Percentiles rank a stretch among this genome's conserved stretches.
phyloP scores from a whole-genome alignment of 2,329 filamentous ascomycete genomes.

The Chrysoporthe puriensis region DNA sequence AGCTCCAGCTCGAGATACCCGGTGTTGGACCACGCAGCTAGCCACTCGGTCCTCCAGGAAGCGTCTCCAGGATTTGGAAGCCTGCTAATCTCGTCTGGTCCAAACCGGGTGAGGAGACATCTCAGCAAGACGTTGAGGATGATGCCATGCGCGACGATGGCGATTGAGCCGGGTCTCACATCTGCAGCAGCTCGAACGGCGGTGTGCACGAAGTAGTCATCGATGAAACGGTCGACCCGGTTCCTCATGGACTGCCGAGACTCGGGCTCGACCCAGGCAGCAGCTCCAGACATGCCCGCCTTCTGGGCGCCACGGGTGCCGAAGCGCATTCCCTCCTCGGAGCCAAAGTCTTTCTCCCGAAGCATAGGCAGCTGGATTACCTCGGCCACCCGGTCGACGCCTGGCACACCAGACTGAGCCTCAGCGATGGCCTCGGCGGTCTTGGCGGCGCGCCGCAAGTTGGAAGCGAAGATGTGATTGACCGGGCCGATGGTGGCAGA shows the following conservation, averaged over 20 bases:
- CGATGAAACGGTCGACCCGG: slow-evolving; percentile 69
- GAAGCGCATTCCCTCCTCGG: slow-evolving; percentile 68
- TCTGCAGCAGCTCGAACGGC: slow-evolving; percentile 22
- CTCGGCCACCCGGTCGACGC: neutral
- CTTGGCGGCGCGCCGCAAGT: slow-evolving; percentile 72
- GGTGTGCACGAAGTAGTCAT: slow-evolving; percentile 55
- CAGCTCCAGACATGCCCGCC: slow-evolving; percentile 31
- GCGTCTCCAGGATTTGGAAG: slow-evolving; percentile 31
- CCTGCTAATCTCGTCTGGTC: slow-evolving; percentile 32
- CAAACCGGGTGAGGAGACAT: slow-evolving; percentile 61
- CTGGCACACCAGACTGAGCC: slow-evolving; percentile 47
- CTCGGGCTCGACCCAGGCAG: slow-evolving; percentile 51
- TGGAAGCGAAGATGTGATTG: slow-evolving; percentile 75
- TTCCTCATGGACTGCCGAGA: slow-evolving; percentile 66
- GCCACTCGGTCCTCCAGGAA: slow-evolving; percentile 32
- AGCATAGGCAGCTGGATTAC: slow-evolving; percentile 53
- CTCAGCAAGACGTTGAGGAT: slow-evolving; percentile 73
- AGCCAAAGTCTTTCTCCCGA: slow-evolving; percentile 76
- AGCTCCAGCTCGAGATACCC: slow-evolving; percentile 45
- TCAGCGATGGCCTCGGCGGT: slow-evolving; percentile 70
- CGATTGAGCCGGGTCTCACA: slow-evolving; percentile 49
- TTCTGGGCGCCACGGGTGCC: slow-evolving; percentile 38
- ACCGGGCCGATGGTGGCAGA: slow-evolving; percentile 41
- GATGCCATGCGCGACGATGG: slow-evolving; percentile 82
- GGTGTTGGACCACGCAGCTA: slow-evolving; percentile 57